Evolutionary conservation across 2,329 filamentous ascomycete genomes (phyloP), one percentile per base, ranked within the genome.

Genomic region (Penicillium sclerotigenum): DNA sequence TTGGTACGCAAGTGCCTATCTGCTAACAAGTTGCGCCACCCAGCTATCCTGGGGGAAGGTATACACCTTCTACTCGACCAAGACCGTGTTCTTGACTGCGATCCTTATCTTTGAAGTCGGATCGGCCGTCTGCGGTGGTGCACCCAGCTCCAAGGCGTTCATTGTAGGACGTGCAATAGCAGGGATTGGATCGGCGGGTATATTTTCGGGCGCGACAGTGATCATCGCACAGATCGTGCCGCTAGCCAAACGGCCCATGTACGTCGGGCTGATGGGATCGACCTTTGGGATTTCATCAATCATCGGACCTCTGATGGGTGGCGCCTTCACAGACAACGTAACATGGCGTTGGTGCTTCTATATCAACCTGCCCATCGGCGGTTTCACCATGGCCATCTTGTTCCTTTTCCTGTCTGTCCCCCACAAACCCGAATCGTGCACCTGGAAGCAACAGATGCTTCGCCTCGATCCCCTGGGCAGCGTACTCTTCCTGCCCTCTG

Each of bases 1-100:
- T 49, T 87, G 84, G 84, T 87, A 87, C 67, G 83, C 81, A 5
- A 83, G 81, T 36, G 79, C 82, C 16, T 71, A 66, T 34, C 56
- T 71, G 24, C 56, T 70, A 5, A 65, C 61, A 47, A 36, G 56
- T 26, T 59, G 60, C 42, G 72, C 75, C 1, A 70, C 78, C 16
- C 75, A 78, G 49, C 59, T 71, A 7, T 47, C 66, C 47, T 75
- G 57, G 52, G 74, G 73, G 8, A 71, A 69, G 22, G 34, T 75
- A 42, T 77, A 69, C 64, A 74, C 61, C 14, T 70, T 67, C 59
- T 73, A 70, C 59, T 60, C 65, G 40, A 66, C 69, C 36, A 76
- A 77, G 64, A 67, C 63, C 52, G 62, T 67, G 3, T 77, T 75
- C 41, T 50, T 76, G 1, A 47, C 55, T 4, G 67, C 71, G 0